These are phyloP conservation scores for Alloascoidea hylecoeti DNA, from an alignment of 805 yeast species.

Conservation along the genomic window DNA sequence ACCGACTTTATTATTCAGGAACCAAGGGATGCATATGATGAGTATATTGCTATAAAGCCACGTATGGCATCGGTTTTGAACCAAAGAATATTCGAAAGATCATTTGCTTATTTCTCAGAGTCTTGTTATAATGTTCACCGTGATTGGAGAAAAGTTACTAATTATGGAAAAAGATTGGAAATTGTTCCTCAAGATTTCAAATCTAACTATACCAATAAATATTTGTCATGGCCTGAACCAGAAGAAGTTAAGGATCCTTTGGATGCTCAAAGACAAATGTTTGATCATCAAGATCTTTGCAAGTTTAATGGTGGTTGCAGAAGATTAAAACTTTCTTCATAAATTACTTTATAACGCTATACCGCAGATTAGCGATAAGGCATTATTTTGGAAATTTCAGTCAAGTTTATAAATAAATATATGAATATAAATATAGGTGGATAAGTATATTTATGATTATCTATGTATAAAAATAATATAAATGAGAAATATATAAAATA, in stretches of 20 bases:
- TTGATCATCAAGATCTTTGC: constrained; percentile 29
- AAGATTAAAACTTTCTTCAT: too few relatives aligned
- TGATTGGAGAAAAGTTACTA: constrained; percentile 42
- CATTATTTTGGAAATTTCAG: too few relatives aligned
- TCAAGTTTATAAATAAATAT: too few relatives aligned
- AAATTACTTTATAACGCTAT: too few relatives aligned
- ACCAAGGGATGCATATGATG: constrained; percentile 32
- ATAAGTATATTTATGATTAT: too few relatives aligned
- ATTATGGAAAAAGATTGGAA: constrained; percentile 37
- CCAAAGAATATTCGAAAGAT: constrained; percentile 33
- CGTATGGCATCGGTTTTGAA: constrained; percentile 25
- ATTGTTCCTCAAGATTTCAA: constrained; percentile 33
- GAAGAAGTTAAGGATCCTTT: constrained; percentile 29
- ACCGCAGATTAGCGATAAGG: too few relatives aligned
- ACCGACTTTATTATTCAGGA: constrained; percentile 29
- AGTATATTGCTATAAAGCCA: constrained; percentile 32
- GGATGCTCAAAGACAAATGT: constrained; percentile 33
- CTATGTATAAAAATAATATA: too few relatives aligned
- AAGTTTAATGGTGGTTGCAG: constrained; percentile 33
- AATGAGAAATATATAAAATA: too few relatives aligned
- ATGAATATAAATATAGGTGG: too few relatives aligned
- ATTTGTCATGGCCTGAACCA: constrained; percentile 34
- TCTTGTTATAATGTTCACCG: constrained; percentile 38
- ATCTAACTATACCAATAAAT: constrained; percentile 37
- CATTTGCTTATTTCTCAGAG: constrained; percentile 40